Base-by-base conservation (phyloP, 179 eudicot genomes). In the Carnegiea gigantea region DNA sequence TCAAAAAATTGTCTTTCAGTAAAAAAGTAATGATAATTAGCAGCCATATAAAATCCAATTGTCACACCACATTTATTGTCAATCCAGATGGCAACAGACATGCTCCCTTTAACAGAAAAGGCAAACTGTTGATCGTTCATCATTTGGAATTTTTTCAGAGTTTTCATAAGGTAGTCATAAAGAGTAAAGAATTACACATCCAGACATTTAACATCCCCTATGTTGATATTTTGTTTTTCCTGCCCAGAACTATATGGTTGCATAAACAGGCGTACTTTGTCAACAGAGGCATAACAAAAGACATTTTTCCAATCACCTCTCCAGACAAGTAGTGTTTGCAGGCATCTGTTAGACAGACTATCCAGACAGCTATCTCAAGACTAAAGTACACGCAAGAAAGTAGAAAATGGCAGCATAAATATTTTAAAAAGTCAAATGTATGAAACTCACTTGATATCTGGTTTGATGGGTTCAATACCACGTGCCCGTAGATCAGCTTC, bases 401-500 rank as follows among this genome's bases (percentile, higher is more conserved):
- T 43, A 51, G 18, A 12, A 43, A 7, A 68, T 12, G 54, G 46
- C 72, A 80, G 10, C 71, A 36, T 23, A 62, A 18, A n/a, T 30
- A 17, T 65, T 46, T 33, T 5, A 26, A 33, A 65, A 77, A 65
- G 62, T 28, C 48, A 26, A 28, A 68, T 70, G 64, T 67, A 49
- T 15, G 53, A 57, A 83, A 85, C 97, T 88, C 84, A 95, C 98
- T 92, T 92, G 85, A 87, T 88, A 87, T 95, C 97, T 77, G 83
- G 89, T 89, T 95, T 95, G 75, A 93, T 89, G 79, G 91, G 95
- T 70, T 89, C 92, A 86, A 95, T 95, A 75, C 98, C 98, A 76
- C 97, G 95, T 82, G 98, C 98, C 75, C 95, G 95, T 80, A 92
- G 88, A 86, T 95, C 97, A 86, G 97, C 95, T 43, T 95, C 97